A percentile compares a stretch with the other conserved stretches of the same genome.
These are phyloP conservation scores for Fusarium torreyae DNA, from an alignment of 2,329 filamentous ascomycete genomes.

Conservation along the genomic window DNA sequence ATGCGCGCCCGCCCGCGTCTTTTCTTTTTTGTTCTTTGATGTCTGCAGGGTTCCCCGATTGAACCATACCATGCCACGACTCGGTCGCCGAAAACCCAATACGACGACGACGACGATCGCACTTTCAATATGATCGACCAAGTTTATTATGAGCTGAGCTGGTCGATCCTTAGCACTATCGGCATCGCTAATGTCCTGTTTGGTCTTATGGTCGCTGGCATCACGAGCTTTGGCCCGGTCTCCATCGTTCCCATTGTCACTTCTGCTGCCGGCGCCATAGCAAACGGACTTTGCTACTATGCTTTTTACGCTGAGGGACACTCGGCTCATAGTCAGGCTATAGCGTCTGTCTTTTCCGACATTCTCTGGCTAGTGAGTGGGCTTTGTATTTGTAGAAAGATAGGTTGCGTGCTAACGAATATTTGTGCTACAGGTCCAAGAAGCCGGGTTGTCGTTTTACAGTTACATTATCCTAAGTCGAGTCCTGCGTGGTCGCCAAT, in stretches of 20 bases:
- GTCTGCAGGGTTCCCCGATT: conserved; percentile 7
- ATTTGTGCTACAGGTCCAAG: conserved; percentile 56
- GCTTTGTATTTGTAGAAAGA: accelerated
- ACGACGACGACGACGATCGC: conserved; percentile 10
- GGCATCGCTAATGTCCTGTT: conserved; percentile 59
- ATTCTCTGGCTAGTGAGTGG: conserved; percentile 58
- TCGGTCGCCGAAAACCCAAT: neutral
- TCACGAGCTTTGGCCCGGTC: conserved; percentile 58
- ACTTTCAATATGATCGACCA: conserved; percentile 20
- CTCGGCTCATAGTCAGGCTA: conserved; percentile 45
- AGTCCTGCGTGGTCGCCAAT: conserved; percentile 61
- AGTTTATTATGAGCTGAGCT: conserved; percentile 60
- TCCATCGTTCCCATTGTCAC: conserved; percentile 59
- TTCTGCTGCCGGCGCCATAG: conserved; percentile 57
- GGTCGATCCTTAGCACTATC: conserved; percentile 62
- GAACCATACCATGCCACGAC: conserved; percentile 7
- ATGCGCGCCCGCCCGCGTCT: conserved; percentile 9
- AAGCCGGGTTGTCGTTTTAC: conserved; percentile 62
- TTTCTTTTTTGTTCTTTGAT: neutral
- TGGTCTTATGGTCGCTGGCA: conserved; percentile 57
- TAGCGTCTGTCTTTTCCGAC: conserved; percentile 59
- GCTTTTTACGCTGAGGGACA: conserved; percentile 55
- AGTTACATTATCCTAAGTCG: conserved; percentile 68
- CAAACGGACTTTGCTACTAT: conserved; percentile 62
- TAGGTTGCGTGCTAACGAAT: neutral